phyloP scores from a whole-genome alignment of 1,139 yeast genomes.

The Pichia sp. region DNA sequence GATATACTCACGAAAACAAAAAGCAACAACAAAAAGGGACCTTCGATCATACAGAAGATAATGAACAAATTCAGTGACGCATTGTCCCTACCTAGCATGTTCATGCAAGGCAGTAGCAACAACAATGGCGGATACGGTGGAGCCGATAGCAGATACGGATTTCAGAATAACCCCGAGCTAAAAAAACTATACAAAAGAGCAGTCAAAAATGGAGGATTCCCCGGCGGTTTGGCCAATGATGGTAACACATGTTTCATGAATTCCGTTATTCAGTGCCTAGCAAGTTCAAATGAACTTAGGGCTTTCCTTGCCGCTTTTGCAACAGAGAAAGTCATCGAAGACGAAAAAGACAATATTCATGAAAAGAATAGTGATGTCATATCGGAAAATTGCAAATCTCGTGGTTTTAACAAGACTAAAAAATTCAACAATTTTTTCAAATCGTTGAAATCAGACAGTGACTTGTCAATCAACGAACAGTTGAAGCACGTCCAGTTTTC shows the following conservation, averaged over 20 bases:
- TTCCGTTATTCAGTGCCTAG: constrained; percentile 77
- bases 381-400: background rate
- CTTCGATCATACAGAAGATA: constrained; percentile 2
- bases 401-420: background rate
- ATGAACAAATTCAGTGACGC: constrained; percentile 18
- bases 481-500: constrained; percentile 43
- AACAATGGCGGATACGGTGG: background rate
- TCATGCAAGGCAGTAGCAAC: constrained; percentile 6
- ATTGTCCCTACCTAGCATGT: constrained; percentile 13
- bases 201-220: constrained; percentile 57
- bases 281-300: constrained; percentile 63
- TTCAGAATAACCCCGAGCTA: constrained; percentile 20
- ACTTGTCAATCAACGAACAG: background rate
- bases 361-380: background rate
- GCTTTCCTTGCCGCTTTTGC: constrained; percentile 51
- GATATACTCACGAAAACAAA: background rate
- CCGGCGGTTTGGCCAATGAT: constrained; percentile 84
- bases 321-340: background rate
- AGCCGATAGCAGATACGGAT: background rate
- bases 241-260: constrained; percentile 96
- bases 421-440: background rate
- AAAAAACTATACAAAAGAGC: constrained; percentile 31
- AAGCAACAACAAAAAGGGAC: background rate
- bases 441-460: constrained; percentile 1
- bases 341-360: background rate